A percentile compares a stretch with the other conserved stretches of the same genome.
phyloP scores from a whole-genome alignment of 805 yeast genomes.

The Tetrapisispora namnaoensis region DNA sequence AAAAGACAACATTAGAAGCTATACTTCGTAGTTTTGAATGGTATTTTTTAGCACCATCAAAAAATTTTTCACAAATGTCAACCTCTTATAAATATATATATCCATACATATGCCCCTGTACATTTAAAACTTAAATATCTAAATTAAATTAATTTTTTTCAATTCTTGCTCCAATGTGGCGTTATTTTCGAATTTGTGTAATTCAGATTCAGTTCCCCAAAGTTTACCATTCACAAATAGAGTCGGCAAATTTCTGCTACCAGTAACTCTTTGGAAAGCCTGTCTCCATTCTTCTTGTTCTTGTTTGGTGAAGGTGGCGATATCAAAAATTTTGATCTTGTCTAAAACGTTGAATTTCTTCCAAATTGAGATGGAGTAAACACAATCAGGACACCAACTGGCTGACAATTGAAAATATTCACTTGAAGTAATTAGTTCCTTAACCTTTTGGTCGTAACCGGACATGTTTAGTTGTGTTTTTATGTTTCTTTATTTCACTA shows the following conservation, averaged over 20 bases:
- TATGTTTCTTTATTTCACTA: not conserved
- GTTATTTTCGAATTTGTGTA: constrained; percentile 22
- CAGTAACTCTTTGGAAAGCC: constrained; percentile 26
- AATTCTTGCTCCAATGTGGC: constrained; percentile 21
- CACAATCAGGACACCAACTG: constrained; percentile 75
- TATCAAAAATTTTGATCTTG: constrained; percentile 47
- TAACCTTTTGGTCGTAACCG: constrained; percentile 29
- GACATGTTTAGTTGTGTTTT: not conserved
- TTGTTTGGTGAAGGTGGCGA: constrained; percentile 18
- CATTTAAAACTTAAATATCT: constrained; percentile 5
- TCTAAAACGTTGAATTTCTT: constrained; percentile 40
- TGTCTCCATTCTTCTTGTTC: constrained; percentile 26
- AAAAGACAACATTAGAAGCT: not conserved
- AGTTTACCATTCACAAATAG: constrained; percentile 25
- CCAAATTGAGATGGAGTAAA: constrained; percentile 49
- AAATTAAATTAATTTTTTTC: constrained; percentile 16
- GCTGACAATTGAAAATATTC: constrained; percentile 52
- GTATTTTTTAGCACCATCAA: not conserved
- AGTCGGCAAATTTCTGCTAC: constrained; percentile 28
- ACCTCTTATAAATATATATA: not conserved
- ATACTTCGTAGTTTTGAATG: not conserved
- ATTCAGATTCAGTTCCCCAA: constrained; percentile 28
- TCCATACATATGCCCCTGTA: not conserved
- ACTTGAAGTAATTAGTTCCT: constrained; percentile 36
- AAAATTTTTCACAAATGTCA: not conserved